Base-by-base conservation (phyloP, 202 grass and related monocot species). In the Musa balbisiana region DNA sequence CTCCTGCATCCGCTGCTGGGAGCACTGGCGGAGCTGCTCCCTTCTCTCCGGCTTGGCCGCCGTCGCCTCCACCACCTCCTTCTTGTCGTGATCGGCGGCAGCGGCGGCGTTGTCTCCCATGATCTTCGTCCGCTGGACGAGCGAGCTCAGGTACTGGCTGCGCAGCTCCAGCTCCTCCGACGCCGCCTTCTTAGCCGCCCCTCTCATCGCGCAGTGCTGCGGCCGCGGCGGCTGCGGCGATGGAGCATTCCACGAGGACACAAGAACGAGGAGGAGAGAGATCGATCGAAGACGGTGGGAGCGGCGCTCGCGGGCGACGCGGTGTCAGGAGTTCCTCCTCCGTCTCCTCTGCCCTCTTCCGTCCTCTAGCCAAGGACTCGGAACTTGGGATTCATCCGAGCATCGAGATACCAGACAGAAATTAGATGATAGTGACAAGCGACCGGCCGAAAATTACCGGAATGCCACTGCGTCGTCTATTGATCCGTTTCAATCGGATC, bases 91-190 rank as follows among this genome's bases (percentile, higher is more conserved):
- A 76, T 55, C 23, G 65, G 65, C 24, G 13, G 65, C 21, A 29
- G 23, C 65, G 25, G 25, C 51, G n/a, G 14, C 10, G 6, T 27
- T 85, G 67, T 79, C 87, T 23, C 67, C 26, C 55, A 56, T 80
- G 67, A 91, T n/a, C 67, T 78, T 84, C 68, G 77, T 83, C 51
- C 88, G 88, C 79, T 88, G 83, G 72, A 94, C 88, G 50, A 93
- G 81, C 22, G 85, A 80, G 74, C 84, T 90, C 64, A 98, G 79
- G 75, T 76, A 85, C 25, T 74, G 83, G 62, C 88, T 92, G 19
- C 88, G 86, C 51, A 87, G 84, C 81, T 90, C 88, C 10, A 86
- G 81, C 86, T 78, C 86, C 79, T 93, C 87, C 62, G 76, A 77
- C 10, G 84, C 10, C 49, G 23, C 24, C 83, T 79, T 88, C 84